These are phyloP conservation scores for Hymenoscyphus linearis DNA, from an alignment of 2,329 filamentous ascomycete species.

Conservation along the genomic window DNA sequence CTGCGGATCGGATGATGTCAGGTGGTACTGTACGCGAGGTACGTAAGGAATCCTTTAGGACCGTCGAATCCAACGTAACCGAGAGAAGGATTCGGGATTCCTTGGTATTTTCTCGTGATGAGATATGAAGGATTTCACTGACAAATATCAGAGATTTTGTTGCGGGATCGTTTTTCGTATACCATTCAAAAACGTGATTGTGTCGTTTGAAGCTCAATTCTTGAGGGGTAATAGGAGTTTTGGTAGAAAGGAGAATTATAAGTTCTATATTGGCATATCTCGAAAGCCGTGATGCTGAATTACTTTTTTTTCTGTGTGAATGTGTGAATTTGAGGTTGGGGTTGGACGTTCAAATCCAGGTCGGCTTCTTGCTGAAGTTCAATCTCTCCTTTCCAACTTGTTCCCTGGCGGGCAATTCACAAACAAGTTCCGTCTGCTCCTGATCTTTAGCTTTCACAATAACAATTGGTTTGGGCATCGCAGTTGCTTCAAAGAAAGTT, in stretches of 20 bases:
- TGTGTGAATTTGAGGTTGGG: too few relatives aligned
- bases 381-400: slow-evolving; percentile 1
- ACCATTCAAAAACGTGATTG: not conserved
- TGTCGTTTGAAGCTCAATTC: not conserved
- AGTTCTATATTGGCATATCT: not conserved
- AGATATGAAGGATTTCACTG: not conserved
- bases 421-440: not conserved
- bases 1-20: not conserved
- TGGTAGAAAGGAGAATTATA: not conserved
- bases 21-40: not conserved
- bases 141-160: not conserved
- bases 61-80: not conserved
- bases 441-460: not conserved
- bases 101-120: not conserved
- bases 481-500: not conserved
- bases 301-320: not conserved
- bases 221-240: not conserved
- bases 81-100: not conserved
- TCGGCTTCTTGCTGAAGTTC: slow-evolving; percentile 8
- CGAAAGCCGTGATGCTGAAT: not conserved
- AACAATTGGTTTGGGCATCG: slow-evolving; percentile 6
- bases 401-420: slow-evolving; percentile 5
- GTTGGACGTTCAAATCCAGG: slow-evolving; percentile 1
- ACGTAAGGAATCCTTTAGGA: not conserved
- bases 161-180: not conserved